These are phyloP conservation scores for Globisporangium rhizosaccharum DNA, from an alignment of 352 stramenopile genomes.

Conservation along the genomic window DNA sequence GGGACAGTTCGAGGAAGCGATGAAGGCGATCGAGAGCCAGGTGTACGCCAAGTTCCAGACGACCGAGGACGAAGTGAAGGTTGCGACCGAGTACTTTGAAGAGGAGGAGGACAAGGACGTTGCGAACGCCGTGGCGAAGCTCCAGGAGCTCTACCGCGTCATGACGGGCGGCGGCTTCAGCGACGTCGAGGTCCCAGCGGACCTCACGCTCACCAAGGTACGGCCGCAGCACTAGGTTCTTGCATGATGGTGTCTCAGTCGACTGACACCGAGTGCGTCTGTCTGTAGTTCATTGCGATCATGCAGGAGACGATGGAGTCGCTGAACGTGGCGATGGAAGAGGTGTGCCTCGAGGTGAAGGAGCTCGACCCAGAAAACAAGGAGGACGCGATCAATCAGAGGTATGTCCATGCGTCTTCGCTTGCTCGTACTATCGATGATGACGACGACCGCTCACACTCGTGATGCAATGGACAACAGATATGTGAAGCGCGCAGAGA, in stretches of 20 bases:
- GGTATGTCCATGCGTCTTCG: constrained; percentile 7
- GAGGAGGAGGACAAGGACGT: constrained; percentile 86
- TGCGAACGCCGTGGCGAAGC: constrained; percentile 73
- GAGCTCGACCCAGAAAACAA: constrained; percentile 86
- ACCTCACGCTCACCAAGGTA: constrained; percentile 78
- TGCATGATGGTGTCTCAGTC: background rate
- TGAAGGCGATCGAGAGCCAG: constrained; percentile 87
- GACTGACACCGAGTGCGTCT: constrained; percentile 2
- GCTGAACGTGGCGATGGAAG: constrained; percentile 86
- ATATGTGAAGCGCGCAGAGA: constrained; percentile 87
- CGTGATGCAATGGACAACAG: constrained; percentile 6
- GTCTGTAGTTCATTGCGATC: constrained; percentile 71
- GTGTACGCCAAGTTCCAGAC: constrained; percentile 88
- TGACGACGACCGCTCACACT: background rate
- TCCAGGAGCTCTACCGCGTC: constrained; percentile 85
- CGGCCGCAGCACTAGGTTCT: constrained; percentile 4
- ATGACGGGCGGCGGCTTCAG: constrained; percentile 81
- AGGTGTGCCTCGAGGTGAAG: constrained; percentile 86
- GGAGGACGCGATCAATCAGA: constrained; percentile 87
- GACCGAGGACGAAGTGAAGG: constrained; percentile 83
- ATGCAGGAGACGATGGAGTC: constrained; percentile 90
- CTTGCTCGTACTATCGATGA: too few species aligned
- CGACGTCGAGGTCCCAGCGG: constrained; percentile 74
- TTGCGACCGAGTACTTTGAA: constrained; percentile 86
- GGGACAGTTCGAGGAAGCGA: constrained; percentile 87